A percentile compares a stretch with the other conserved stretches of the same genome.
These are phyloP conservation scores for Ceratobasidium sp. DNA, from an alignment of 1,284 basidiomycete genomes.

Conservation along the genomic window DNA sequence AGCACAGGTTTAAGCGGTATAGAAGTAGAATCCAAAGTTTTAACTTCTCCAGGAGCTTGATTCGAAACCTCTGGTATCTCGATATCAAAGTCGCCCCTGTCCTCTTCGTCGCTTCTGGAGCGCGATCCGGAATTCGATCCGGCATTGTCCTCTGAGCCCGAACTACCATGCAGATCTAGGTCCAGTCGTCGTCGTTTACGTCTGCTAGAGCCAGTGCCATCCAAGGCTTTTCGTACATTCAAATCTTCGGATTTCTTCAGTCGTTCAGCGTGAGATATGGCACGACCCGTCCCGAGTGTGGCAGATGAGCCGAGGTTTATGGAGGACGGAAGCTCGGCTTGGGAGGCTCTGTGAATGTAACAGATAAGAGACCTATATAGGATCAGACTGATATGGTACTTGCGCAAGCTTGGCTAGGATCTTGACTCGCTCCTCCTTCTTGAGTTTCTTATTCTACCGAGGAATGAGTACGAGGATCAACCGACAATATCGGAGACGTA, in stretches of 20 bases:
- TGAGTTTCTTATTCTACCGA: slow-evolving; percentile 83
- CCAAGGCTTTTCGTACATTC: slow-evolving; percentile 67
- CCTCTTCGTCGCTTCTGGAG: slow-evolving; percentile 56
- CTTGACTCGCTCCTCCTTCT: slow-evolving; percentile 80
- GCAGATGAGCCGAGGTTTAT: slow-evolving; percentile 79
- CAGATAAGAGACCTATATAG: neutral
- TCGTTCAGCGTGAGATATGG: slow-evolving; percentile 69
- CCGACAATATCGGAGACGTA: slow-evolving; percentile 56
- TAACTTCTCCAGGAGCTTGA: neutral
- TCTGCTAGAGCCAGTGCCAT: slow-evolving; percentile 55
- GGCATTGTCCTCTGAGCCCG: slow-evolving; percentile 28
- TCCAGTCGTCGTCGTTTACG: slow-evolving; percentile 43
- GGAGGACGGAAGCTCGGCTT: slow-evolving; percentile 72
- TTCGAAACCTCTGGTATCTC: neutral
- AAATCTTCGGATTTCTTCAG: slow-evolving; percentile 72
- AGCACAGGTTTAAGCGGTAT: slow-evolving; percentile 14
- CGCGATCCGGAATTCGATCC: neutral
- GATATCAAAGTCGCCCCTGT: slow-evolving; percentile 55
- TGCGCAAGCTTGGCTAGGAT: slow-evolving; percentile 84
- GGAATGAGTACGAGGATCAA: neutral
- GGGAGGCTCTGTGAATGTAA: slow-evolving; percentile 69
- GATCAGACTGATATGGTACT: slow-evolving; percentile 54
- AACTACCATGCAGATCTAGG: slow-evolving; percentile 21
- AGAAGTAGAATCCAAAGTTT: neutral
- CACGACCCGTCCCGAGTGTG: slow-evolving; percentile 79